phyloP scores from a whole-genome alignment of 495 filamentous ascomycete species.

The Podospora australis region DNA sequence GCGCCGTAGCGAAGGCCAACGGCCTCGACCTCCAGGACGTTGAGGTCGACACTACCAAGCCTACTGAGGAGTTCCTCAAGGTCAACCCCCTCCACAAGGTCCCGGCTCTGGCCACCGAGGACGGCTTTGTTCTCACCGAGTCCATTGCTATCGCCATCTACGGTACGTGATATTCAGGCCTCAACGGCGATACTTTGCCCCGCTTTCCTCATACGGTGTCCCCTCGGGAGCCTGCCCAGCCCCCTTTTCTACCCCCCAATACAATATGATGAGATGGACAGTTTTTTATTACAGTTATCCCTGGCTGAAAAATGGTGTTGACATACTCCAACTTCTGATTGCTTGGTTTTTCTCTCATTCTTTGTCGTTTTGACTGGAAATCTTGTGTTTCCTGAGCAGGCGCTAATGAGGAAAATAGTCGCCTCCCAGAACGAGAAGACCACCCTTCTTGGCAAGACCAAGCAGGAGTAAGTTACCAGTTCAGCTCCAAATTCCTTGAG shows the following conservation, averaged over 20 bases:
- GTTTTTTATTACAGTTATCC: constrained; percentile 85
- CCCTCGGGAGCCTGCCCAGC: constrained; percentile 8
- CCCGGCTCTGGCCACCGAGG: constrained; percentile 84
- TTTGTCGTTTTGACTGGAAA: constrained; percentile 10
- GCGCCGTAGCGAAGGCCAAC: constrained; percentile 93
- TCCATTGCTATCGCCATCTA: constrained; percentile 94
- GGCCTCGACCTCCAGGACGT: constrained; percentile 83
- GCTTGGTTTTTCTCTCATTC: constrained; percentile 14
- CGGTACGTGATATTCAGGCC: constrained; percentile 55
- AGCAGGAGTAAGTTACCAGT: constrained; percentile 70
- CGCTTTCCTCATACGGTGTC: constrained; percentile 9
- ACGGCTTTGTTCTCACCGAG: constrained; percentile 87
- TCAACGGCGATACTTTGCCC: constrained; percentile 13
- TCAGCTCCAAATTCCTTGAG: background rate
- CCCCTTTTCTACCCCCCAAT: background rate
- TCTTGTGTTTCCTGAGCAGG: constrained; percentile 16
- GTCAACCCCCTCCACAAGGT: constrained; percentile 83
- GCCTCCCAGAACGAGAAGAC: constrained; percentile 99
- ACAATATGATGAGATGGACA: constrained; percentile 67
- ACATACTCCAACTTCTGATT: constrained; percentile 54
- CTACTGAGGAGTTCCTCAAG: constrained; percentile 69
- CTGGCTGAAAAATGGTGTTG: constrained; percentile 91
- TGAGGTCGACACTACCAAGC: constrained; percentile 54
- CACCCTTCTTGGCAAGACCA: constrained; percentile 96
- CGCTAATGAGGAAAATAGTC: constrained; percentile 53